Evolutionary conservation across 495 filamentous ascomycete species (phyloP), one percentile per base, ranked within the genome.

Genomic region (Thermothielavioides terrestris): DNA sequence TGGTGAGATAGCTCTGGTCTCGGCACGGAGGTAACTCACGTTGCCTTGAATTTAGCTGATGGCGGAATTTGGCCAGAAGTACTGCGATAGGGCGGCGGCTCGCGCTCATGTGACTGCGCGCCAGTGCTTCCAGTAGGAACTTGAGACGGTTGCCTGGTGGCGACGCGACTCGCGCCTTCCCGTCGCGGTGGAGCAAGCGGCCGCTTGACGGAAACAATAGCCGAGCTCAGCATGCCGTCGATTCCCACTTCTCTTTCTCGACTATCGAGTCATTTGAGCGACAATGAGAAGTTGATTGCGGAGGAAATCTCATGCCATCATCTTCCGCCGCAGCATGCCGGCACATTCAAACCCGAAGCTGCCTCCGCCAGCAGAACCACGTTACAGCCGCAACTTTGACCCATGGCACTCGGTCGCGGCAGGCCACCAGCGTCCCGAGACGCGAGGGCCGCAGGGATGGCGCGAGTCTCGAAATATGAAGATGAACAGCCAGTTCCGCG

Each of bases 331-430:
- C 59, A 28, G 45, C 45, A 52, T 52, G 49, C 32, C 41, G 14
- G 53, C 63, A 22, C 32, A n/a, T n/a, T n/a, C 47, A 50, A 64
- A 64, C 11, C 55, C 57, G 8, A 50, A 57, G 8, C 26, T 63
- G 15, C 57, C 61, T 50, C 32, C 66, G 49, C 77, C 78, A 42
- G 73, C 79, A 9, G 54, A 73, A 34, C 76, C 74, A 10, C 59
- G 51, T 23, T 60, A 68, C 55, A 70, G 74, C 57, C 66, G 68
- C 36, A 56, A 65, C 53, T 90, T 87, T 65, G 88, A 94, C 60
- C 71, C 85, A 27, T 95, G 86, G 85, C 89, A 88, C 66, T 84
- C 84, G 18, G 78, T 78, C 14, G 79, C 84, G 1, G 83, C 86
- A 6, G 89, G 89, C 44, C 88, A 95, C 62, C 89, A 95, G 66